A percentile compares a stretch with the other conserved stretches of the same genome.
These are phyloP conservation scores for Eurotiales sp. DNA, from an alignment of 2,329 filamentous ascomycete genomes.

Conservation along the genomic window DNA sequence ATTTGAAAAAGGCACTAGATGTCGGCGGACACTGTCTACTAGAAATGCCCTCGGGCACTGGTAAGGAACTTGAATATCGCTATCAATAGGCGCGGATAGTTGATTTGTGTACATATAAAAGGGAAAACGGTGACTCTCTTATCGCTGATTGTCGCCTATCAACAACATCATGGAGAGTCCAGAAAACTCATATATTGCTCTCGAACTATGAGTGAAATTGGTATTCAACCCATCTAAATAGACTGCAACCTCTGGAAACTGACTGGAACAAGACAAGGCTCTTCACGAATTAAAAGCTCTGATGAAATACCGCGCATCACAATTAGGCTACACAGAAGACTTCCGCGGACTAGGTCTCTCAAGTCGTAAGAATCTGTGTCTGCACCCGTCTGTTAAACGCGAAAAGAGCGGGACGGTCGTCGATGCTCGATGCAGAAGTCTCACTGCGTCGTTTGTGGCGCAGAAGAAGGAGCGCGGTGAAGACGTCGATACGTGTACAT, in stretches of 20 bases:
- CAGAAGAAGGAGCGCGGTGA: slow-evolving; percentile 96
- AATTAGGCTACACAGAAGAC: slow-evolving; percentile 87
- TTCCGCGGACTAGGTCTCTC: slow-evolving; percentile 90
- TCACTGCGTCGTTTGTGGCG: slow-evolving; percentile 95
- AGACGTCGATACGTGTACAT: slow-evolving; percentile 88
- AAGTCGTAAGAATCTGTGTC: slow-evolving; percentile 93
- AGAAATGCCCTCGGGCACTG: slow-evolving; percentile 98
- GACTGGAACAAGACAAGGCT: slow-evolving; percentile 66
- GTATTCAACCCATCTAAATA: slow-evolving; percentile 1
- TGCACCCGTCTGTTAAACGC: slow-evolving; percentile 91
- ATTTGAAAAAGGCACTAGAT: slow-evolving; percentile 85
- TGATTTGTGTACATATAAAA: background rate
- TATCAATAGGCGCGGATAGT: background rate
- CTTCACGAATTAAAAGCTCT: slow-evolving; percentile 83
- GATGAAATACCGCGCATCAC: slow-evolving; percentile 89
- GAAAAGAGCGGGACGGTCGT: slow-evolving; percentile 95
- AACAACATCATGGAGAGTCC: slow-evolving; percentile 87
- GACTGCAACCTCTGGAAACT: background rate
- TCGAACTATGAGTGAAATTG: slow-evolving; percentile 97
- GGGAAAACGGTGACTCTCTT: slow-evolving; percentile 87
- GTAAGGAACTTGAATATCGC: slow-evolving; percentile 31
- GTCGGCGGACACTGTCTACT: slow-evolving; percentile 91
- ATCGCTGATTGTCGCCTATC: slow-evolving; percentile 94
- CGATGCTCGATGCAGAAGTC: slow-evolving; percentile 89
- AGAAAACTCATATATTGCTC: slow-evolving; percentile 98